Conservation (phyloP, 2,329 filamentous ascomycete genomes). For the Pseudonectria buxi region DNA sequence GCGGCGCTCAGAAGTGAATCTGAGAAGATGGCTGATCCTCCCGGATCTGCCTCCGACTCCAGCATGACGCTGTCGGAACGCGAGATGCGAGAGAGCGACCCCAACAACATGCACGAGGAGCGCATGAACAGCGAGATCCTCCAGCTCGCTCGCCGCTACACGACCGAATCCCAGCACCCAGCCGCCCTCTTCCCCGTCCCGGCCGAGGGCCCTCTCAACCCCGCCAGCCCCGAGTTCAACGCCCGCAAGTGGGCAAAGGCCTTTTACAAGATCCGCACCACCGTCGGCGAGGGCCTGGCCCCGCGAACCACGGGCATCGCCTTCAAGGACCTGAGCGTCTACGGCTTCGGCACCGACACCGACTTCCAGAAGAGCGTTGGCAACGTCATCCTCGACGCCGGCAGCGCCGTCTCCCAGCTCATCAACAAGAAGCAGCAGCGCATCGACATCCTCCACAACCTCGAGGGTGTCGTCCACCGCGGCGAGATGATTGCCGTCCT, state of each 20-base stretch:
- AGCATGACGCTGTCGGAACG: not conserved
- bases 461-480: conserved; percentile 44
- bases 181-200: conserved; percentile 15
- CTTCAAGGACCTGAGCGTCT: conserved; percentile 35
- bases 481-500: conserved; percentile 54
- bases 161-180: conserved; percentile 5
- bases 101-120: not conserved
- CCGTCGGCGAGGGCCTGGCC: conserved; percentile 8
- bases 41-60: not conserved
- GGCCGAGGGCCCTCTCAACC: conserved; percentile 26
- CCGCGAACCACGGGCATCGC: conserved; percentile 28
- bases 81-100: not conserved
- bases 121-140: conserved; percentile 5
- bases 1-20: no score
- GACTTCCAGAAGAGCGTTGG: conserved; percentile 41
- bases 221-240: conserved; percentile 33
- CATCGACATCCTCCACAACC: conserved; percentile 43
- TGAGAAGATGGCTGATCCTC: no score
- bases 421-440: conserved; percentile 18
- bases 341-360: conserved; percentile 35
- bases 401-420: conserved; percentile 20
- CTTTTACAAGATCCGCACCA: conserved; percentile 17
- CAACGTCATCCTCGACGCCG: conserved; percentile 27
- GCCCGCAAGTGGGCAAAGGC: conserved; percentile 37
- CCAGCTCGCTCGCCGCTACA: conserved; percentile 9